Conservation (phyloP, 352 stramenopile genomes). For the Phytophthora palmivora region DNA sequence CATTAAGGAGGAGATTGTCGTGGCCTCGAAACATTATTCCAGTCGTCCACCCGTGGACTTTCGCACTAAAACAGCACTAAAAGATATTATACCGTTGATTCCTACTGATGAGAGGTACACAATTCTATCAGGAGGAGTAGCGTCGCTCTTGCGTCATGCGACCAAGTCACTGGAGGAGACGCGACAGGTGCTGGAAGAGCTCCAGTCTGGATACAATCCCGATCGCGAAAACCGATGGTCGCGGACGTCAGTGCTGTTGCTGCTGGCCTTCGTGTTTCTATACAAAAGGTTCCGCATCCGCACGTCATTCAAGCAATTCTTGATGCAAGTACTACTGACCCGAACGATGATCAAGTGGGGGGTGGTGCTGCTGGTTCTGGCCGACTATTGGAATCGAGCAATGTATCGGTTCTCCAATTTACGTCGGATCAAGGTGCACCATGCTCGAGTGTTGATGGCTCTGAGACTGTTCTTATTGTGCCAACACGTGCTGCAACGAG, state of each 20-base stretch:
- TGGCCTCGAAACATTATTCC: constrained; percentile 74
- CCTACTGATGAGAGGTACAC: constrained; percentile 82
- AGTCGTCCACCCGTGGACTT: constrained; percentile 70
- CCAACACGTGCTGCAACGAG: constrained; percentile 84
- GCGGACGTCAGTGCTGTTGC: constrained; percentile 66
- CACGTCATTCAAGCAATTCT: constrained; percentile 73
- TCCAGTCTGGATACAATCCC: constrained; percentile 87
- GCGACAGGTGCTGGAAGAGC: constrained; percentile 74
- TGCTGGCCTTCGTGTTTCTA: constrained; percentile 61
- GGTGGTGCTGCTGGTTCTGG: constrained; percentile 51
- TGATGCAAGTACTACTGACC: constrained; percentile 72
- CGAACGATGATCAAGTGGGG: constrained; percentile 68
- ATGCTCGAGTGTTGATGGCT: constrained; percentile 85
- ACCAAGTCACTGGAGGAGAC: constrained; percentile 88
- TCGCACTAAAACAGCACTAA: constrained; percentile 81
- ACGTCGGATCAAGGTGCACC: constrained; percentile 86
- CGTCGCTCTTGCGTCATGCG: constrained; percentile 80
- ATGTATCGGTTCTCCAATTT: constrained; percentile 88
- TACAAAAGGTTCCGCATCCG: constrained; percentile 77
- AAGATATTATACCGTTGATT: constrained; percentile 90
- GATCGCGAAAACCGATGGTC: constrained; percentile 89
- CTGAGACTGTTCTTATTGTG: constrained; percentile 83
- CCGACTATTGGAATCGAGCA: constrained; percentile 83
- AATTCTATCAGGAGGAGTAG: constrained; percentile 80
- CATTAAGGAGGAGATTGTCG: constrained; percentile 89